These are phyloP conservation scores for Hymenoscyphus salicellus DNA, from an alignment of 2,329 filamentous ascomycete species.

Conservation along the genomic window DNA sequence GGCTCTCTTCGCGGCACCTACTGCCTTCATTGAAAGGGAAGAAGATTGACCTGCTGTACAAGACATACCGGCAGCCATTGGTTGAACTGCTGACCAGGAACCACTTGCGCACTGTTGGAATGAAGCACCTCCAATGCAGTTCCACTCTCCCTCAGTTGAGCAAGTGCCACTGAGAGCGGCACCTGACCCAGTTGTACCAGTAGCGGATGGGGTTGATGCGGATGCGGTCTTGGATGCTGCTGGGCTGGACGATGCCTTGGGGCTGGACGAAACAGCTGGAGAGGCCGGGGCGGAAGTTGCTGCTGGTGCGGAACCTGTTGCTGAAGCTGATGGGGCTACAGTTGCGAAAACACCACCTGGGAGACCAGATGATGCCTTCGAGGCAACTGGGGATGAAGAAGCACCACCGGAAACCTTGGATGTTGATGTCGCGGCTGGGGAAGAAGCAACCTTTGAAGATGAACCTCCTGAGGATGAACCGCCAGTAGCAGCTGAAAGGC, in stretches of 20 bases:
- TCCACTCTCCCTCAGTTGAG: conserved; percentile 50
- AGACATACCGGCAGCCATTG: conserved; percentile 45
- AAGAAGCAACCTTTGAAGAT: conserved; percentile 9
- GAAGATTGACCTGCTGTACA: conserved; percentile 45
- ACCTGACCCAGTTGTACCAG: conserved; percentile 25
- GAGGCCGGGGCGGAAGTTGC: conserved; percentile 27
- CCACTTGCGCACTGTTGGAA: conserved; percentile 57
- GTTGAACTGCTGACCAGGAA: conserved; percentile 45
- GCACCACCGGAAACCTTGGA: conserved; percentile 8
- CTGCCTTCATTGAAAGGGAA: conserved; percentile 38
- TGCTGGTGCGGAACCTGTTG: conserved; percentile 23
- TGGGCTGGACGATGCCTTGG: conserved; percentile 21
- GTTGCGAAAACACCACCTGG: conserved; percentile 39
- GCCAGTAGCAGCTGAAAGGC: conserved; percentile 23
- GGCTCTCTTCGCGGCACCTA: conserved; percentile 23
- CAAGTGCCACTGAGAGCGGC: conserved; percentile 37
- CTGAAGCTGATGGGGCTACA: conserved; percentile 23
- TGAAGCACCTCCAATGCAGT: conserved; percentile 49
- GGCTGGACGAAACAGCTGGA: conserved; percentile 7
- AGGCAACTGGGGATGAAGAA: conserved; percentile 13
- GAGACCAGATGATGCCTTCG: conserved; percentile 11
- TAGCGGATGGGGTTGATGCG: conserved; percentile 23
- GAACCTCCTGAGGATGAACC: conserved; percentile 8
- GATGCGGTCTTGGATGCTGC: conserved; percentile 25
- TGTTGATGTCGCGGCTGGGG: conserved; percentile 9